Conservation (phyloP, 345 rosid genomes). For the Camelina laxa region DNA sequence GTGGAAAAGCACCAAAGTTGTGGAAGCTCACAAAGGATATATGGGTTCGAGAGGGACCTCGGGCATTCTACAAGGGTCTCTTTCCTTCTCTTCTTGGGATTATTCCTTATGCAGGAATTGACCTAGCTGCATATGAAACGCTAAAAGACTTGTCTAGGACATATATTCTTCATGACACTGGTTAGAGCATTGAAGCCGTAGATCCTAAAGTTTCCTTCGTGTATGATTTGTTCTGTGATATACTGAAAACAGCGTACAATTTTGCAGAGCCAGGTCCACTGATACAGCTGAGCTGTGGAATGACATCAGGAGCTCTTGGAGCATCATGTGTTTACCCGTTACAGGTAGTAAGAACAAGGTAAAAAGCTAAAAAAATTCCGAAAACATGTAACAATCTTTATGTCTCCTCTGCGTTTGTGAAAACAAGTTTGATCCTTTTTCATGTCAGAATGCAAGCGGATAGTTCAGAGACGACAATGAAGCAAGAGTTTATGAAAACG, state of each 20-base stretch:
- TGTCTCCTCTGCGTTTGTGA: conserved; percentile 8
- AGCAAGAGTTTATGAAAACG: conserved; percentile 88
- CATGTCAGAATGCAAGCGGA: conserved; percentile 93
- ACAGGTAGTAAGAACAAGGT: conserved; percentile 98
- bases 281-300: conserved; percentile 92
- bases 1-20: conserved; percentile 74
- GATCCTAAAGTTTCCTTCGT: conserved; percentile 5
- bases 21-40: conserved; percentile 76
- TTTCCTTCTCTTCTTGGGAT: conserved; percentile 98
- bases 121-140: conserved; percentile 93
- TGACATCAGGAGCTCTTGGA: conserved; percentile 88
- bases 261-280: conserved; percentile 84
- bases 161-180: conserved; percentile 75
- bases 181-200: conserved; percentile 44
- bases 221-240: conserved; percentile 12
- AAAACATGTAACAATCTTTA: neutral
- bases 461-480: conserved; percentile 61
- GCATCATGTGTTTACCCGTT: conserved; percentile 97
- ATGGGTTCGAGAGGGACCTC: conserved; percentile 90
- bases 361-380: neutral
- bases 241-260: conserved; percentile 17
- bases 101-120: conserved; percentile 95
- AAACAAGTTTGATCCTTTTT: conserved; percentile 20
- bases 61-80: conserved; percentile 95
- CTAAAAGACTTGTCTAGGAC: conserved; percentile 87